phyloP scores from a whole-genome alignment of 2,329 filamentous ascomycete genomes.

The Stagonosporopsis tanaceti region DNA sequence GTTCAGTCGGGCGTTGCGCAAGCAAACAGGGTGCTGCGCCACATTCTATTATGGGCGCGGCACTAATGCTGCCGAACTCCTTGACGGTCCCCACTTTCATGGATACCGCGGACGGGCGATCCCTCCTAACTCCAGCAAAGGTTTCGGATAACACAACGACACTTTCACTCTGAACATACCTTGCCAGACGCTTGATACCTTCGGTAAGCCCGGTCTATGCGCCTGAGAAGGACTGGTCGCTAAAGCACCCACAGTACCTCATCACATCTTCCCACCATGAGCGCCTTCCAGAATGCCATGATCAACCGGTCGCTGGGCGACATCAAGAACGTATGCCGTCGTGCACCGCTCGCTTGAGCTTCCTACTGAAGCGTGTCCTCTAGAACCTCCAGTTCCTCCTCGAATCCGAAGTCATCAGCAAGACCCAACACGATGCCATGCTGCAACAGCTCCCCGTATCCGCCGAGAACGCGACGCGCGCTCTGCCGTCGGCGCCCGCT shows the following conservation, averaged over 20 bases:
- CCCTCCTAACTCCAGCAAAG: constrained; percentile 6
- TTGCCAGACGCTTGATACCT: not conserved
- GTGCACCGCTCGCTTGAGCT: not conserved
- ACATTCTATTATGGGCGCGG: constrained; percentile 17
- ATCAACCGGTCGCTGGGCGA: constrained; percentile 85
- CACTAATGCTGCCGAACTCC: constrained; percentile 16
- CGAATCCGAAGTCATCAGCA: constrained; percentile 80
- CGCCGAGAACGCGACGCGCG: constrained; percentile 66
- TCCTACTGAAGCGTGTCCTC: constrained; percentile 2
- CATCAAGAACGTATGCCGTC: constrained; percentile 78
- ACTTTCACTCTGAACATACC: not conserved
- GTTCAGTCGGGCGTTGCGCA: not conserved
- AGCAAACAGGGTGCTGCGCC: constrained; percentile 10
- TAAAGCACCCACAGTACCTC: not conserved
- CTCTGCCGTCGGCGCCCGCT: constrained; percentile 39
- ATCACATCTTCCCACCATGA: constrained; percentile 31
- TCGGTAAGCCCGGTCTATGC: not conserved
- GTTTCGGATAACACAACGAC: constrained; percentile 18
- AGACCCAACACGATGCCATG: constrained; percentile 78
- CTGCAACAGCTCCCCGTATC: constrained; percentile 77
- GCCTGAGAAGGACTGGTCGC: not conserved
- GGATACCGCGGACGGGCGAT: constrained; percentile 15
- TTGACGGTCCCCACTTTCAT: constrained; percentile 15
- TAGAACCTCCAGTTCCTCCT: constrained; percentile 92
- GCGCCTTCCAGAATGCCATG: constrained; percentile 63